phyloP scores from a whole-genome alignment of 1,139 yeast species.

The Saccharomyces hybrid region DNA sequence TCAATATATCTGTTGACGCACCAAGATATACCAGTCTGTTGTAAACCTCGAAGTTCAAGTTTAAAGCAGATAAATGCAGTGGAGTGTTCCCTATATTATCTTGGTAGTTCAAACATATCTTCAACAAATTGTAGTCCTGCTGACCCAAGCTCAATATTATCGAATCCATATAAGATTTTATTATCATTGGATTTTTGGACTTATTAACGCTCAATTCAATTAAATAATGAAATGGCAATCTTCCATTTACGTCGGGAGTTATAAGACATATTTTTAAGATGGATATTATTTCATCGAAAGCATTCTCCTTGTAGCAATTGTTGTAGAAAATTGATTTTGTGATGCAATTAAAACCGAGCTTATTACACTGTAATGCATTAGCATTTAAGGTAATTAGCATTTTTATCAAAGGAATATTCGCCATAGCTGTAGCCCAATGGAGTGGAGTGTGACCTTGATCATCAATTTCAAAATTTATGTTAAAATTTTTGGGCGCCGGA shows the following conservation, averaged over 20 bases:
- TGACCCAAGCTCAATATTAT: slow-evolving; percentile 33
- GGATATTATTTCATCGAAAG: slow-evolving; percentile 65
- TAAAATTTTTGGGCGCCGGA: slow-evolving; percentile 72
- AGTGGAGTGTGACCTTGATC: slow-evolving; percentile 94
- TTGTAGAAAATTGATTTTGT: slow-evolving; percentile 80
- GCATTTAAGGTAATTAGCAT: slow-evolving; percentile 63
- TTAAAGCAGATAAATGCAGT: slow-evolving; percentile 48
- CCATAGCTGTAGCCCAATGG: slow-evolving; percentile 97
- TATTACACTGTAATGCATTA: slow-evolving; percentile 65
- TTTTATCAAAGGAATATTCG: slow-evolving; percentile 65
- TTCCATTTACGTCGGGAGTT: slow-evolving; percentile 63
- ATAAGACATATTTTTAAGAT: slow-evolving; percentile 62
- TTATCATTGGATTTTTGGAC: slow-evolving; percentile 38
- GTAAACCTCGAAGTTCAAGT: slow-evolving; percentile 28
- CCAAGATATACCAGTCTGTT: slow-evolving; percentile 29
- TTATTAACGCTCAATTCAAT: slow-evolving; percentile 52
- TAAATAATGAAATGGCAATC: slow-evolving; percentile 68
- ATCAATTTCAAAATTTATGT: slow-evolving; percentile 81
- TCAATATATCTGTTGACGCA: slow-evolving; percentile 25
- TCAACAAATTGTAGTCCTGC: slow-evolving; percentile 42
- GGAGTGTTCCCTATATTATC: slow-evolving; percentile 67
- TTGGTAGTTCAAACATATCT: slow-evolving; percentile 59
- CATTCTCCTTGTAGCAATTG: slow-evolving; percentile 73
- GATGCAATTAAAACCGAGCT: slow-evolving; percentile 74
- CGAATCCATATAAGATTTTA: slow-evolving; percentile 37